Percentiles rank a stretch among this genome's conserved stretches.
phyloP scores from a whole-genome alignment of 1,284 basidiomycete species.

The Cystobasidium pallidum region DNA sequence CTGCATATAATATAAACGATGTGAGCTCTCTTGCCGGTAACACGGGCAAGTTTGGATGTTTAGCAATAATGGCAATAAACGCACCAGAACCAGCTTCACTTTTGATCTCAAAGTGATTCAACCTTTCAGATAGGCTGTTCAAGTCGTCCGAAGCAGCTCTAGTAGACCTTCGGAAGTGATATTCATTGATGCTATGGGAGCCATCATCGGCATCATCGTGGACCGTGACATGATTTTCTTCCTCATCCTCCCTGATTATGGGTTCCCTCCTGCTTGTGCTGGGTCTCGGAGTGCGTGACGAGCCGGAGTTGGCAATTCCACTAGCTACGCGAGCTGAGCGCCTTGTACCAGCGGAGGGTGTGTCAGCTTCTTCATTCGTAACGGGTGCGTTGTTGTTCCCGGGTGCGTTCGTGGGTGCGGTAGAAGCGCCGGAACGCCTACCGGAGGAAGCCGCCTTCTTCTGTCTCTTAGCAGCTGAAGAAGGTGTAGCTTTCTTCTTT shows the following conservation, averaged over 20 bases:
- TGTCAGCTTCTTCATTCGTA: neutral
- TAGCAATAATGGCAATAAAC: too few species aligned
- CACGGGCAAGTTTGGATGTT: too few species aligned
- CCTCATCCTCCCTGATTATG: constrained; percentile 10
- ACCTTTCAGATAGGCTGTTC: constrained; percentile 11
- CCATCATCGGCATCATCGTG: neutral
- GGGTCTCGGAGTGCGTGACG: neutral
- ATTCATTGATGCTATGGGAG: neutral
- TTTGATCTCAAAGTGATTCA: constrained; percentile 21
- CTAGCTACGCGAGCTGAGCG: neutral
- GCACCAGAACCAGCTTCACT: constrained; percentile 25
- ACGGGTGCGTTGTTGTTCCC: neutral
- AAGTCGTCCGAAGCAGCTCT: constrained; percentile 16
- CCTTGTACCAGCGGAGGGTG: neutral
- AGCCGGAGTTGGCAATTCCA: neutral
- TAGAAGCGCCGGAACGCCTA: neutral
- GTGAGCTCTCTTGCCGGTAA: too few species aligned
- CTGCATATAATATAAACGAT: neutral
- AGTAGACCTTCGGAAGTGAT: constrained; percentile 2
- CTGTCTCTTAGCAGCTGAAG: constrained; percentile 5
- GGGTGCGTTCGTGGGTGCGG: neutral
- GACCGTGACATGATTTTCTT: constrained; percentile 7
- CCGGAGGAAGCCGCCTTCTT: neutral
- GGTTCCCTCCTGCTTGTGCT: neutral
- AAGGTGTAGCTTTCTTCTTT: neutral